These are phyloP conservation scores for Colletotrichum sp. DNA, from an alignment of 2,329 filamentous ascomycete species.

Conservation along the genomic window DNA sequence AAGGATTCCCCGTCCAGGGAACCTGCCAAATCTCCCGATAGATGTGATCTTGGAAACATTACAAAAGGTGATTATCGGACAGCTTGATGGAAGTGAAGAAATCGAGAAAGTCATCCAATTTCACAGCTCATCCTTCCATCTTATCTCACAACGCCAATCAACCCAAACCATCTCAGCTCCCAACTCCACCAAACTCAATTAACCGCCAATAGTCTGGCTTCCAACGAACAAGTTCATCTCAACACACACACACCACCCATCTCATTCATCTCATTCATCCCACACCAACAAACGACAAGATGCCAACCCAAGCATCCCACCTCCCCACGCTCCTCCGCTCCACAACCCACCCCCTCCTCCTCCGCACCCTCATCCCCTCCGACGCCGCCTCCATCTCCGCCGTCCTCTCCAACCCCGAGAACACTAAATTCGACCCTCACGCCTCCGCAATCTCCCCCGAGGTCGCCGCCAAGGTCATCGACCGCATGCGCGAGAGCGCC, in stretches of 20 bases:
- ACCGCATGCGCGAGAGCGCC: conserved; percentile 27
- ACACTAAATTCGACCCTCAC: conserved; percentile 20
- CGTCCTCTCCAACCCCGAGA: conserved; percentile 27
- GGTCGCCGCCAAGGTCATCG: conserved; percentile 21
- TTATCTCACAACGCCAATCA: not conserved
- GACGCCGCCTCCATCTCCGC: conserved; percentile 26
- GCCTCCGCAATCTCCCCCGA: conserved; percentile 18
- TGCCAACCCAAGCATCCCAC: conserved; percentile 21
- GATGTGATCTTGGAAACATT: not conserved
- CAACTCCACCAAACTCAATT: not conserved
- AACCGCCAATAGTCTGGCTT: too few species aligned
- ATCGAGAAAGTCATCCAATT: not conserved
- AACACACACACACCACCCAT: not conserved
- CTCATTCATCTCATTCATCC: too few species aligned
- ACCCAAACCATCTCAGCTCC: not conserved
- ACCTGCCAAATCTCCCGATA: not conserved
- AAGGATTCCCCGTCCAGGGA: not conserved
- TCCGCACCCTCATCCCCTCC: conserved; percentile 26
- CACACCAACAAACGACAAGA: not conserved
- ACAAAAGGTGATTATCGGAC: not conserved
- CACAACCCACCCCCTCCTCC: conserved; percentile 25
- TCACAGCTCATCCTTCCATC: not conserved
- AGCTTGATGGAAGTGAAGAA: not conserved
- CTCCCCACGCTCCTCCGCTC: conserved; percentile 27
- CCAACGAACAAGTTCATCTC: not conserved